Evolutionary conservation across 192 early-diverging fungal genomes (phyloP).

Genomic region (Backusella tuberculispora): DNA sequence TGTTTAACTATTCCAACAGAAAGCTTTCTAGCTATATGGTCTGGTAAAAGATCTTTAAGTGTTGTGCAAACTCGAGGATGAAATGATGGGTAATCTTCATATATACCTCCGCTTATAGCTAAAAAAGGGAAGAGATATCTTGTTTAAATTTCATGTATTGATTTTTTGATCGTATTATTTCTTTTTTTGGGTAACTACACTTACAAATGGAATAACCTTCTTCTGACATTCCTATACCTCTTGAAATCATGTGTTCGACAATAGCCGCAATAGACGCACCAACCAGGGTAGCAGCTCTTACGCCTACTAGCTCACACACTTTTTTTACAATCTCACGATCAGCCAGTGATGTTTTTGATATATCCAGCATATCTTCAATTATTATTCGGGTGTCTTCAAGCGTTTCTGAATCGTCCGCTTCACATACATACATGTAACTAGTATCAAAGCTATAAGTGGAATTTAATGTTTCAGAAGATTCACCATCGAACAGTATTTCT

Average conservation of each 20-base stretch:
- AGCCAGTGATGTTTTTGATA: slow-evolving; percentile 64
- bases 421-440: slow-evolving; percentile 73
- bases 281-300: slow-evolving; percentile 77
- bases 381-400: slow-evolving; percentile 66
- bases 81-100: slow-evolving; percentile 45
- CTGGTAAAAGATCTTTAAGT: slow-evolving; percentile 36
- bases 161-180: not conserved
- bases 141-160: not conserved
- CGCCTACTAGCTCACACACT: slow-evolving; percentile 82
- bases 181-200: not conserved
- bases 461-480: slow-evolving; percentile 61
- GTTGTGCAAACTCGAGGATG: slow-evolving; percentile 43
- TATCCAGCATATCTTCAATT: slow-evolving; percentile 70
- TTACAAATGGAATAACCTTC: slow-evolving; percentile 43
- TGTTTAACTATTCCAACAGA: slow-evolving; percentile 44
- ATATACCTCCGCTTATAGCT: slow-evolving; percentile 46
- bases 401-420: slow-evolving; percentile 66
- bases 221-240: slow-evolving; percentile 37
- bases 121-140: not conserved
- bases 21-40: slow-evolving; percentile 32
- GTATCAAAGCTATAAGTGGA: slow-evolving; percentile 73
- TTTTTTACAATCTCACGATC: slow-evolving; percentile 82
- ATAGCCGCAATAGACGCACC: slow-evolving; percentile 71
- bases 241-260: slow-evolving; percentile 44
- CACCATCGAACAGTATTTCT: slow-evolving; percentile 76